Percentiles rank a stretch among this genome's conserved stretches.
These are phyloP conservation scores for Coniochaeta ligniaria DNA, from an alignment of 2,329 filamentous ascomycete genomes.

Conservation along the genomic window DNA sequence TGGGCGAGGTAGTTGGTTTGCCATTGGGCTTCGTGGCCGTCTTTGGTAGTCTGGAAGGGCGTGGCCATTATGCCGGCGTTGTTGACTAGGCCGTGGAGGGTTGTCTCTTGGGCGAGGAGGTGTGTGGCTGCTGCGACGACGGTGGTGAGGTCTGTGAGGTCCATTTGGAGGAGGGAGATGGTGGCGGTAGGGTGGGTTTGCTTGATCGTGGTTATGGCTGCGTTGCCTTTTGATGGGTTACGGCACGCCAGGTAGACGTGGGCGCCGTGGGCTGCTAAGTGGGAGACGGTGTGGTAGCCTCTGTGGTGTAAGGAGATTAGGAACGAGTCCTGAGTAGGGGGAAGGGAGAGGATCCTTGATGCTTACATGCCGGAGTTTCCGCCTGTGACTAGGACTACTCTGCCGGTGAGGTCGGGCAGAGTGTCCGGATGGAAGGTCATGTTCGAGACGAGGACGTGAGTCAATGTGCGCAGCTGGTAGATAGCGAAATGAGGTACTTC, in stretches of 20 bases:
- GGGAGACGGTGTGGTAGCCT: conserved; percentile 26
- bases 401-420: conserved; percentile 33
- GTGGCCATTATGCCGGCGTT: conserved; percentile 23
- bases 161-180: conserved; percentile 25
- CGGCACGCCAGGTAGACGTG: conserved; percentile 30
- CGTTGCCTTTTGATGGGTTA: conserved; percentile 23
- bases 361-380: conserved; percentile 33
- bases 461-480: no score
- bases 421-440: background rate
- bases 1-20: conserved; percentile 34
- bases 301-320: conserved; percentile 7
- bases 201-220: conserved; percentile 24
- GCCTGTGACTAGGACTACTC: conserved; percentile 36
- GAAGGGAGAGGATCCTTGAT: background rate
- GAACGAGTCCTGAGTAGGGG: background rate
- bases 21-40: conserved; percentile 29
- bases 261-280: conserved; percentile 27
- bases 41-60: conserved; percentile 23
- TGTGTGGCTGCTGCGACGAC: conserved; percentile 26
- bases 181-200: conserved; percentile 20
- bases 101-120: conserved; percentile 20
- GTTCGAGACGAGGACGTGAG: no score
- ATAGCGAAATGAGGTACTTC: no score
- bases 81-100: conserved; percentile 25
- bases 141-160: conserved; percentile 25